Conservation (phyloP, 306 rosid species). For the Senna siamea region DNA sequence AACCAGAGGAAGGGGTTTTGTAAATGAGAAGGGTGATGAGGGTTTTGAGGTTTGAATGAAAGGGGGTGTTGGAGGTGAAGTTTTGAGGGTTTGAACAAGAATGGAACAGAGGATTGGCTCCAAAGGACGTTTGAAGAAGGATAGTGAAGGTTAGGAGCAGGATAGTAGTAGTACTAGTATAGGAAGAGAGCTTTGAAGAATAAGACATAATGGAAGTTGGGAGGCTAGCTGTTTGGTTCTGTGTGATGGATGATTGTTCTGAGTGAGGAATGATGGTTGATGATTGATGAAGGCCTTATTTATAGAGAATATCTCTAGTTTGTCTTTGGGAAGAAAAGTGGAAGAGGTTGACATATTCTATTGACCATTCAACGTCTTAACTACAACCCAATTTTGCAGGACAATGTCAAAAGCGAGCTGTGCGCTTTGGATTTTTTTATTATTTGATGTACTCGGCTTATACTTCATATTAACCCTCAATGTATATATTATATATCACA, state of each 20-base stretch:
- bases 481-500: no score
- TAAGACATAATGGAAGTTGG: background rate
- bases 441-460: background rate
- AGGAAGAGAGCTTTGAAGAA: no score
- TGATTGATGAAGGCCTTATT: background rate
- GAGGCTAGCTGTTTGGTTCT: background rate
- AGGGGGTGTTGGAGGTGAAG: conserved; percentile 48
- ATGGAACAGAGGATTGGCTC: conserved; percentile 51
- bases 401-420: background rate
- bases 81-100: conserved; percentile 54
- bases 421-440: background rate
- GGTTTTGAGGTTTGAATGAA: conserved; percentile 31
- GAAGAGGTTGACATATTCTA: background rate
- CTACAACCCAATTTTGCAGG: background rate
- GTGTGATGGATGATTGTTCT: background rate
- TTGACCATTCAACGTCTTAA: background rate
- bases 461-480: no score
- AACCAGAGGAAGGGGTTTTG: conserved; percentile 44
- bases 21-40: conserved; percentile 23
- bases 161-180: background rate
- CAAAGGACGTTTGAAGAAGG: conserved; percentile 48
- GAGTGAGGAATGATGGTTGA: no score
- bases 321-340: background rate
- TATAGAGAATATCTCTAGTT: background rate
- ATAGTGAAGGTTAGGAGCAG: background rate